These are phyloP conservation scores for Earliella scabrosa DNA, from an alignment of 1,284 basidiomycete genomes.

Conservation along the genomic window DNA sequence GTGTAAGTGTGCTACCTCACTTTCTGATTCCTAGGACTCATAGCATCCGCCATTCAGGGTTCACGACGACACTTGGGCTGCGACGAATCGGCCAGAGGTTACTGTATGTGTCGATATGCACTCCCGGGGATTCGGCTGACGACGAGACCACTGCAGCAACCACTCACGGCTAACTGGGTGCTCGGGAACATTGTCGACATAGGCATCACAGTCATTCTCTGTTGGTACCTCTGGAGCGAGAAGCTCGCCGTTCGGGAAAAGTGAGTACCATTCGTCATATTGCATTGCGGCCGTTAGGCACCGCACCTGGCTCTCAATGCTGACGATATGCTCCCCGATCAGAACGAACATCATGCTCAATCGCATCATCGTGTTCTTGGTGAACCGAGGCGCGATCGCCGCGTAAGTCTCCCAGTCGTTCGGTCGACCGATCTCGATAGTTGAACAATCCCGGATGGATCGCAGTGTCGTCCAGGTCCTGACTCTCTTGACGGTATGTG, in stretches of 20 bases:
- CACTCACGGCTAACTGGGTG: slow-evolving; percentile 18
- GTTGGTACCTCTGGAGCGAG: slow-evolving; percentile 23
- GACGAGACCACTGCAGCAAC: slow-evolving; percentile 1
- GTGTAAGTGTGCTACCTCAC: no score
- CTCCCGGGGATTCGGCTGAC: not conserved
- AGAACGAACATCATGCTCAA: slow-evolving; percentile 22
- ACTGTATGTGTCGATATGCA: not conserved
- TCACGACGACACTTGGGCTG: not conserved
- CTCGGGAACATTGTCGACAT: slow-evolving; percentile 19
- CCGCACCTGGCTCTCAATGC: not conserved
- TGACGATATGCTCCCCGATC: not conserved
- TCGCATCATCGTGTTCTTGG: slow-evolving; percentile 19
- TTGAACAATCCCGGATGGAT: not conserved
- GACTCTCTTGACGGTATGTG: slow-evolving; percentile 13
- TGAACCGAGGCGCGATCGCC: slow-evolving; percentile 22
- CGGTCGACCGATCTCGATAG: no score
- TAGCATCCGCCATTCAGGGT: not conserved
- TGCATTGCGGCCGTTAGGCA: no score
- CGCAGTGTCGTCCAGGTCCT: slow-evolving; percentile 15
- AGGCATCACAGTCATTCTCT: slow-evolving; percentile 17
- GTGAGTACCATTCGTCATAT: not conserved
- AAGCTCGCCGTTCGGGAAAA: slow-evolving; percentile 12
- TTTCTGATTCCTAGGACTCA: no score
- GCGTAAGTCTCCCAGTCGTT: slow-evolving; percentile 12
- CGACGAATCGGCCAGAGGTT: slow-evolving; percentile 1